These are phyloP conservation scores for Ganoderma lucidum DNA, from an alignment of 1,284 basidiomycete species.

Conservation along the genomic window DNA sequence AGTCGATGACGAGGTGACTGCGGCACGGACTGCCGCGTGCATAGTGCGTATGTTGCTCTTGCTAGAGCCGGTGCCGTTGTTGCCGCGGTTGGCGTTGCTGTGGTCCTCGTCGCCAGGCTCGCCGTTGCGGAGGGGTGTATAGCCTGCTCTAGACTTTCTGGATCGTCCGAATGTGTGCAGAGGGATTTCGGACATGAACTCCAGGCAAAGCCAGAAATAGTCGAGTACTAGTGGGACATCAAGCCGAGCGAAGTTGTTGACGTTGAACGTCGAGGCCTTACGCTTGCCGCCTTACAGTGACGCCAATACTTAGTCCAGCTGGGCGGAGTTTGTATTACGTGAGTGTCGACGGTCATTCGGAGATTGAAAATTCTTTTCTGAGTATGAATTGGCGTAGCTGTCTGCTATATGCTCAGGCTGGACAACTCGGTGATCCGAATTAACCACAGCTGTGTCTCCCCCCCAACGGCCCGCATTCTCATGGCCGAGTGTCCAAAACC, in stretches of 20 bases:
- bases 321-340: too few relatives aligned
- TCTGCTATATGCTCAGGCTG: too few relatives aligned
- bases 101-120: slow-evolving; percentile 43
- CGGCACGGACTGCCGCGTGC: slow-evolving; percentile 44
- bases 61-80: slow-evolving; percentile 38
- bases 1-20: slow-evolving; percentile 44
- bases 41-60: slow-evolving; percentile 14
- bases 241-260: not conserved
- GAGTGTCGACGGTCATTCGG: too few relatives aligned
- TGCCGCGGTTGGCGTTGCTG: slow-evolving; percentile 37
- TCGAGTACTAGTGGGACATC: slow-evolving; percentile 24
- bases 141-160: slow-evolving; percentile 54
- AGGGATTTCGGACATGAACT: slow-evolving; percentile 74
- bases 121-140: slow-evolving; percentile 50
- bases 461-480: too few relatives aligned
- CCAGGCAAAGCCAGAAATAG: slow-evolving; percentile 20
- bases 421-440: too few relatives aligned
- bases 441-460: too few relatives aligned
- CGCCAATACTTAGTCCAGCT: too few relatives aligned
- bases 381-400: too few relatives aligned
- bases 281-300: too few relatives aligned
- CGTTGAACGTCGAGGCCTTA: too few relatives aligned
- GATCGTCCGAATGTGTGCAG: slow-evolving; percentile 64
- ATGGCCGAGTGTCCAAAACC: too few relatives aligned
- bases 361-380: too few relatives aligned